These are phyloP conservation scores for Candida tropicalis DNA, from an alignment of 1,139 yeast genomes.

Conservation along the genomic window DNA sequence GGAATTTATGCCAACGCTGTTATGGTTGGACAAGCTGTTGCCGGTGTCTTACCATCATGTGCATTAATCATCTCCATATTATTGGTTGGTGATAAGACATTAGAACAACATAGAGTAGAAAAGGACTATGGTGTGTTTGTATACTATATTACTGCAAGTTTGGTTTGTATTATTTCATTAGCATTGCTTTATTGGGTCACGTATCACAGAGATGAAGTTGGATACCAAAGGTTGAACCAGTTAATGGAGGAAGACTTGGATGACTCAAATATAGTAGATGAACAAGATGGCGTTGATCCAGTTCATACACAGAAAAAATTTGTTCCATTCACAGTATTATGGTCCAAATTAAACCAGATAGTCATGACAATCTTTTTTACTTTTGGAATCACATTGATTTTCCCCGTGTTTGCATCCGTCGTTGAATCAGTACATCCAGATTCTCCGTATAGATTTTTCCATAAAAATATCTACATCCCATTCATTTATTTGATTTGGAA, in stretches of 20 bases:
- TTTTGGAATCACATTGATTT: constrained; percentile 74
- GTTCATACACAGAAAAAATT: constrained; percentile 24
- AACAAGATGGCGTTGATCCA: constrained; percentile 14
- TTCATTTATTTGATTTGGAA: constrained; percentile 83
- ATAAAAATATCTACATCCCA: constrained; percentile 65
- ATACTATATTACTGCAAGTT: constrained; percentile 71
- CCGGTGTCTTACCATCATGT: constrained; percentile 87
- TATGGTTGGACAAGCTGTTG: constrained; percentile 93
- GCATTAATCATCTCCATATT: constrained; percentile 67
- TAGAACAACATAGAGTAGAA: constrained; percentile 28
- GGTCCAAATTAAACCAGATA: constrained; percentile 61
- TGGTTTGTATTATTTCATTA: constrained; percentile 57
- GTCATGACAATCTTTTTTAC: constrained; percentile 73
- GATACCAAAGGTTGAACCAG: constrained; percentile 23
- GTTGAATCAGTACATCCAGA: constrained; percentile 53
- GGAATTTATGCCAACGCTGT: constrained; percentile 81
- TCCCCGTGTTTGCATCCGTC: constrained; percentile 87
- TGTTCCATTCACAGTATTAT: constrained; percentile 53
- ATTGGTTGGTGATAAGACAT: constrained; percentile 37
- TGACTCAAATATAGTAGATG: constrained; percentile 14
- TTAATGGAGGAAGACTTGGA: constrained; percentile 14
- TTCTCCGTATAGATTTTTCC: constrained; percentile 35
- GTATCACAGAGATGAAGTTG: constrained; percentile 24
- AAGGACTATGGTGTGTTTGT: constrained; percentile 56
- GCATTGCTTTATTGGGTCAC: constrained; percentile 36